Conservation (phyloP, 1,284 basidiomycete species). For the Malassezia arunalokei region DNA sequence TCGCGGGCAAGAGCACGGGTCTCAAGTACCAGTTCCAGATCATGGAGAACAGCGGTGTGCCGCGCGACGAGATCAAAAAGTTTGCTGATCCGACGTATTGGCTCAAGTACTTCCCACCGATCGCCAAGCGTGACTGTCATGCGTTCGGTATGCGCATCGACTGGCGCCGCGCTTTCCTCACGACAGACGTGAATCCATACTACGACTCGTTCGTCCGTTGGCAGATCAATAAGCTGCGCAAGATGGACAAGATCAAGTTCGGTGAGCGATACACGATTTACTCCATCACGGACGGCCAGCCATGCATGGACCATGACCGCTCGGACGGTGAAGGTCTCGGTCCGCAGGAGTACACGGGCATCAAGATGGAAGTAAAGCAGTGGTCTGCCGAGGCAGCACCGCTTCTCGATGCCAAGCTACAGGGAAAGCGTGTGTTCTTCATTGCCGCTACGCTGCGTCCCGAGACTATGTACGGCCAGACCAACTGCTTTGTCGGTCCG, state of each 20-base stretch:
- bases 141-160: constrained; percentile 86
- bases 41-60: constrained; percentile 72
- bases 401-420: constrained; percentile 53
- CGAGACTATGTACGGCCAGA: constrained; percentile 97
- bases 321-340: constrained; percentile 86
- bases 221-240: constrained; percentile 90
- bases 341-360: constrained; percentile 87
- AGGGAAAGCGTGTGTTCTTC: constrained; percentile 71
- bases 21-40: constrained; percentile 98
- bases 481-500: constrained; percentile 91
- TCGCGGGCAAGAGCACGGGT: constrained; percentile 83
- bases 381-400: constrained; percentile 50
- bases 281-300: constrained; percentile 97
- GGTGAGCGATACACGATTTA: constrained; percentile 98
- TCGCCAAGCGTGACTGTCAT: constrained; percentile 70
- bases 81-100: constrained; percentile 89
- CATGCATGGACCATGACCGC: constrained; percentile 99
- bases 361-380: constrained; percentile 86
- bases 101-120: constrained; percentile 91
- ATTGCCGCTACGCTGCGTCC: constrained; percentile 91
- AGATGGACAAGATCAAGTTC: constrained; percentile 55
- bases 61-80: constrained; percentile 77
- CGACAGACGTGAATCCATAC: constrained; percentile 90
- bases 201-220: constrained; percentile 95
- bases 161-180: constrained; percentile 91